Conservation (phyloP, 176 grass and related monocot species). For the Triticum urartu region DNA sequence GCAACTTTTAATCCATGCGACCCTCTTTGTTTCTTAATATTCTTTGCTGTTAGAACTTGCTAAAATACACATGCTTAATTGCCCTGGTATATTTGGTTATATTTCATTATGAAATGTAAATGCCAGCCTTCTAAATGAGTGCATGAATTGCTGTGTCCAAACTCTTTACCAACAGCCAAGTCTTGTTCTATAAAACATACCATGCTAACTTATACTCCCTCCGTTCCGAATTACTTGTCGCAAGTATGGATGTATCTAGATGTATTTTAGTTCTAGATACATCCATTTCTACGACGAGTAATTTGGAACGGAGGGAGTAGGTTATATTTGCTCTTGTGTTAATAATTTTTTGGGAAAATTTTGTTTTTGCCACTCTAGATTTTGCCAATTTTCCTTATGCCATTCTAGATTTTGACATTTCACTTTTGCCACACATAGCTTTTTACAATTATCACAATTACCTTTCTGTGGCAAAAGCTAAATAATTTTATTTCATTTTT, state of each 20-base stretch:
- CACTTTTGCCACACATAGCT: too few species aligned
- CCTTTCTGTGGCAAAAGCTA: too few species aligned
- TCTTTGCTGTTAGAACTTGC: background rate
- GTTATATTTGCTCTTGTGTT: constrained; percentile 7
- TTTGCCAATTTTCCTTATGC: too few species aligned
- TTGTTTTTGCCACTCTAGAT: too few species aligned
- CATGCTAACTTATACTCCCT: background rate
- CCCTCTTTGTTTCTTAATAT: background rate
- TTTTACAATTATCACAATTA: too few species aligned
- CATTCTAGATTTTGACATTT: too few species aligned
- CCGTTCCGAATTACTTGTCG: too few species aligned
- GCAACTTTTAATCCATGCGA: background rate
- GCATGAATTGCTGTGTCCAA: background rate
- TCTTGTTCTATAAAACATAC: background rate
- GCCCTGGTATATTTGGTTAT: background rate
- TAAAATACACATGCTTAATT: background rate
- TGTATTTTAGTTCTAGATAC: too few species aligned
- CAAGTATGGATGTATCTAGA: too few species aligned
- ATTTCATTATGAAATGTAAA: background rate
- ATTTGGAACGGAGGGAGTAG: too few species aligned
- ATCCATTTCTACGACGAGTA: too few species aligned
- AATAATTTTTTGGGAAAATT: background rate
- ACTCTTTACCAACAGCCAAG: background rate
- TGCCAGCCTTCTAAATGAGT: background rate
- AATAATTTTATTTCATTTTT: too few species aligned